Percentiles rank a stretch among this genome's conserved stretches.
phyloP scores from a whole-genome alignment of 2,329 filamentous ascomycete species.

The Verticillium nonalfalfae region DNA sequence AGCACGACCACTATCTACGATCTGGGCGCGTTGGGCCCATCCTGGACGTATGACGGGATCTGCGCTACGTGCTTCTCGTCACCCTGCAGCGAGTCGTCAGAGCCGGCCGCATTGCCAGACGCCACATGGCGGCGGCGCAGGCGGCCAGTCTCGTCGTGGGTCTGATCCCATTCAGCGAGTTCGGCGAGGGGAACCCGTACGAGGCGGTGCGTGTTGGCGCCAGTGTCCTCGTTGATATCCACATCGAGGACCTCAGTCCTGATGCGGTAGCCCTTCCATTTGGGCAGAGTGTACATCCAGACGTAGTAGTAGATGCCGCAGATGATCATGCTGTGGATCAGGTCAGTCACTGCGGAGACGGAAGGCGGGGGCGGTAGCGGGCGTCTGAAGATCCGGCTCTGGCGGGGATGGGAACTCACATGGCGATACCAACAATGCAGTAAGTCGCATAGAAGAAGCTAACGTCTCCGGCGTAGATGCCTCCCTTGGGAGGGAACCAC shows the following conservation, averaged over 20 bases:
- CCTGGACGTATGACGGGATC: not conserved
- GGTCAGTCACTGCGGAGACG: not conserved
- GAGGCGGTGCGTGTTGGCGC: conserved; percentile 36
- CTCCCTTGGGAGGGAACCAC: conserved; percentile 61
- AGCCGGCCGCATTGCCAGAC: not conserved
- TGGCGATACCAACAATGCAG: conserved; percentile 54
- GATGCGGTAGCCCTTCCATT: conserved; percentile 44
- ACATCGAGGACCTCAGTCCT: conserved; percentile 47
- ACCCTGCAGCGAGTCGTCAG: not conserved
- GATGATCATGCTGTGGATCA: conserved; percentile 32
- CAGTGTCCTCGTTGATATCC: conserved; percentile 35
- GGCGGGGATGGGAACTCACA: conserved; percentile 52
- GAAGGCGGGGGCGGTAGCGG: not conserved
- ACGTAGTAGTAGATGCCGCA: conserved; percentile 52
- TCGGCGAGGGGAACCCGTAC: conserved; percentile 46
- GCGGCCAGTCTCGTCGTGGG: conserved; percentile 44
- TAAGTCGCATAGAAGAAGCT: conserved; percentile 73
- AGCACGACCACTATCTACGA: not conserved
- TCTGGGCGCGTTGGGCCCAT: not conserved
- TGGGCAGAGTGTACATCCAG: conserved; percentile 53
- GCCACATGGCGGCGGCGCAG: conserved; percentile 11
- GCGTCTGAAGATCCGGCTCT: no score
- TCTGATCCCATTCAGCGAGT: conserved; percentile 49
- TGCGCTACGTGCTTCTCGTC: not conserved
- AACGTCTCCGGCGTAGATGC: conserved; percentile 55